Evolutionary conservation across 1,284 basidiomycete genomes (phyloP), one percentile per base, ranked within the genome.

Genomic region (Papiliotrema fonsecae): DNA sequence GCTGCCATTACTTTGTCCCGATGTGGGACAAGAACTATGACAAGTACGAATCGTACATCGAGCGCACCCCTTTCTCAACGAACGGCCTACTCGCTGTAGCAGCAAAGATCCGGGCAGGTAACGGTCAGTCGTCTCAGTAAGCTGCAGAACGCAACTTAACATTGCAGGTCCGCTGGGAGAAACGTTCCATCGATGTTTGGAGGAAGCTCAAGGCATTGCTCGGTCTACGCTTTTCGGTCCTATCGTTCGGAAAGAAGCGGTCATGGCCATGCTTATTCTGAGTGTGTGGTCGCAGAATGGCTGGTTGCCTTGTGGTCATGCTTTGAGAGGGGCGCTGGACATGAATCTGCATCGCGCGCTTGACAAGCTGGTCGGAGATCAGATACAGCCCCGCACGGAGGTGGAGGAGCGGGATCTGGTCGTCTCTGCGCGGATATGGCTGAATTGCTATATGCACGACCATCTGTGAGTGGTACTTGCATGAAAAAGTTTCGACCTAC

Each of bases 251-350:
- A 94, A 94, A 72, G 91, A 94, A 74, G 91, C 90, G 30, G 90
- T 94, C 24, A 89, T 92, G 81, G 89, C 89, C 7, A 92, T 93
- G 87, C 75, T 94, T 5, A 78, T 96, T 37, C 77, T 96, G 45
- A 87, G 89, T 30, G 87, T 90, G 1, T 94, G 91, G 87, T 89
- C 86, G 67, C 90, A 91, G 40, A 91, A 90, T 57, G 89, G 88
- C 0, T 94, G 91, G 91, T 78, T 94, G 32, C 88, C 89, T 5
- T 86, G 86, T 45, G 72, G 72, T 3, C 88, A 94, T 65, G 91
- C 91, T 3, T 85, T 96, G 81, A 82, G 91, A 34, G 93, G 94
- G 88, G 91, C 88, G 7, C 77, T 96, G 50, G 91, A 96, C 69
- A 82, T 96, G 46, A 90, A 91, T 28, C 77, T 96, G 21, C 90